Base-by-base conservation (phyloP, 2,329 filamentous ascomycete genomes). In the Claviceps monticola region DNA sequence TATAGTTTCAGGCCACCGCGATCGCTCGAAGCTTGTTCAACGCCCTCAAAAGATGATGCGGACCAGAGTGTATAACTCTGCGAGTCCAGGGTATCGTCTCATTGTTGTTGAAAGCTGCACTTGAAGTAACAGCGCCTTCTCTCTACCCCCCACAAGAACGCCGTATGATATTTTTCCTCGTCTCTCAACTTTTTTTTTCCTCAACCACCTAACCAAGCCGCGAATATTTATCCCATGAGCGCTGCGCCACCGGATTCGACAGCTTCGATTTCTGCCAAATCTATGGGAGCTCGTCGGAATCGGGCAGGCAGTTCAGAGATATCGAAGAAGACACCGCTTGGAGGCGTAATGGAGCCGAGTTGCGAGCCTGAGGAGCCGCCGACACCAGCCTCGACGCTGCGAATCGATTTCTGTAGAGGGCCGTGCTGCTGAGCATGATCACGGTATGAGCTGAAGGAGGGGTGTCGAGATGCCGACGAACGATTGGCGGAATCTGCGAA, bases 161-260 rank as follows among this genome's bases (percentile, higher is more conserved):
- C 4, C 29, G 5, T 21, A 2, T 47, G 4, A 14, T 29, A 17
- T 43, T 23, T 14, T 43, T 42, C 13, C 26, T 23, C 14, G 7
- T 37, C 17, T 43, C 39, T 38, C 38, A 29, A 44, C 23, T 17
- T 21, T 26, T 26, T n/a, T 19, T 34, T 38, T 4, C 26, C 23
- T 16, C 50, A 38, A 46, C 29, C 19, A 7, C 21, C 17, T 4
- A 13, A 5, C 6, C 14, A n/a, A 36, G 14, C 14, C 14, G n/a
- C 36, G 4, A 3, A 14, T 44, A 11, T 57, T 62, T 67, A 79
- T 56, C 72, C 71, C 57, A 75, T 68, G 52, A 75, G 65, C 38
- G 76, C 70, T 37, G 91, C 93, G 53, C 93, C 93, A 51, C 90
- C 93, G 52, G 88, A 93, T 79, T 96, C 89, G 63, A 98, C 79